Conservation (phyloP, 306 rosid species). For the Citrullus amarus region DNA sequence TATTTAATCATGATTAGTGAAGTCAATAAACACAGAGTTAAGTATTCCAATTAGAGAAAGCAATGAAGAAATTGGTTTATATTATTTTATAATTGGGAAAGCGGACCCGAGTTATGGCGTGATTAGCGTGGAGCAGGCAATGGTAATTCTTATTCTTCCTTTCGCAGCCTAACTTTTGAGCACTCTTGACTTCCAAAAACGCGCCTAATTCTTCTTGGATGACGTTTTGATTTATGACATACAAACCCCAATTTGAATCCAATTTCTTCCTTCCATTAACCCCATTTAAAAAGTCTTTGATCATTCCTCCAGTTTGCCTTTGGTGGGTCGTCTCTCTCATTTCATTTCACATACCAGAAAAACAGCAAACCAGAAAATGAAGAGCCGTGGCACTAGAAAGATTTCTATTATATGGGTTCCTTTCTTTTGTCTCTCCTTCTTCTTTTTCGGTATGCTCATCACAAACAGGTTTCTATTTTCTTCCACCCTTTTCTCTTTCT, state of each 20-base stretch:
- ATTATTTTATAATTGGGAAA: neutral
- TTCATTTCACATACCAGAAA: neutral
- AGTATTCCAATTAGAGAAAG: neutral
- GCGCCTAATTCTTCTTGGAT: neutral
- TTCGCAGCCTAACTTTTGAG: neutral
- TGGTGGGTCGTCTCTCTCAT: neutral
- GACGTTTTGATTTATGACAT: too few species aligned
- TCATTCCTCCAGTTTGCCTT: neutral
- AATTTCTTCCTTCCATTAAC: neutral
- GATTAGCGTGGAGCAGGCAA: neutral
- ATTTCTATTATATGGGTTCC: constrained; percentile 81
- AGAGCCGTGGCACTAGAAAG: constrained; percentile 44
- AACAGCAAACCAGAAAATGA: constrained; percentile 26
- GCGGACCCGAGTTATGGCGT: neutral
- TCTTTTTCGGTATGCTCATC: constrained; percentile 71
- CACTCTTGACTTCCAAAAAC: neutral
- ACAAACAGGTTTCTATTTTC: constrained; percentile 43
- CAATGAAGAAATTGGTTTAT: neutral
- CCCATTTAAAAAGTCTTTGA: neutral
- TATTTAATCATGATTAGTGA: neutral
- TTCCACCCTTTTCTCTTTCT: neutral
- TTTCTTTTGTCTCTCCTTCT: constrained; percentile 57
- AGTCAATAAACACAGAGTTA: neutral
- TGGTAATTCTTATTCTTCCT: neutral
- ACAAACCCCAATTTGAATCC: neutral